Evolutionary conservation across 768 basidiomycete genomes (phyloP).

Genomic region (Cystobasidium onofrii): DNA sequence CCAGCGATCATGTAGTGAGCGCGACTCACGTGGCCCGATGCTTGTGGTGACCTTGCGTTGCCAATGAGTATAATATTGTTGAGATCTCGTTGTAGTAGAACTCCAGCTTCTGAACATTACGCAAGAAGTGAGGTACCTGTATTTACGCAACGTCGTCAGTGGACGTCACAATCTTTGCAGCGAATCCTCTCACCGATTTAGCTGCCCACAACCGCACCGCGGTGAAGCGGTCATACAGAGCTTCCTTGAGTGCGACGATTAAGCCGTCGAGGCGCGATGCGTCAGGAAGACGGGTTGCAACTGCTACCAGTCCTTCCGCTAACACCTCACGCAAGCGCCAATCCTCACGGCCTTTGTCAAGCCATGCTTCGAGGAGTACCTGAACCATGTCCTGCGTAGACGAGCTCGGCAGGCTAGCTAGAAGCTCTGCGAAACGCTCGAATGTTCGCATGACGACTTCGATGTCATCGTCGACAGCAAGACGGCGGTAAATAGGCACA

Average conservation of each 20-base stretch:
- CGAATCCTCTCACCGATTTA: background rate
- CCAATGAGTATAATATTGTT: background rate
- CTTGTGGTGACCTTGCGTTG: conserved; percentile 19
- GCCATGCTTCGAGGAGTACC: background rate
- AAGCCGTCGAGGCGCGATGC: background rate
- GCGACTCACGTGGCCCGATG: background rate
- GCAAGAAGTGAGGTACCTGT: background rate
- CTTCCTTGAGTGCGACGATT: background rate
- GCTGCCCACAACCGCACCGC: conserved; percentile 6
- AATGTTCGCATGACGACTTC: conserved; percentile 66
- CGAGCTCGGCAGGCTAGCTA: conserved; percentile 51
- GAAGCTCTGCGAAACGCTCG: conserved; percentile 58
- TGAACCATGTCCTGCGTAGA: background rate
- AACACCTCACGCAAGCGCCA: conserved; percentile 23
- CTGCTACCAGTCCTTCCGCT: background rate
- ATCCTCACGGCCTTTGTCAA: background rate
- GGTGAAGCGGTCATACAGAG: background rate
- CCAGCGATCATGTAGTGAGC: background rate
- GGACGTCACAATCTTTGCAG: background rate
- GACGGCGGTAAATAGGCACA: conserved; percentile 59
- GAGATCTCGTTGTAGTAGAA: background rate
- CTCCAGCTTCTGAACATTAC: background rate
- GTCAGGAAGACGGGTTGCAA: background rate
- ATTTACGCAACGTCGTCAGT: background rate
- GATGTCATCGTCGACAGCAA: conserved; percentile 52